These are phyloP conservation scores for Urtica urens DNA, from an alignment of 306 rosid genomes.

Conservation along the genomic window DNA sequence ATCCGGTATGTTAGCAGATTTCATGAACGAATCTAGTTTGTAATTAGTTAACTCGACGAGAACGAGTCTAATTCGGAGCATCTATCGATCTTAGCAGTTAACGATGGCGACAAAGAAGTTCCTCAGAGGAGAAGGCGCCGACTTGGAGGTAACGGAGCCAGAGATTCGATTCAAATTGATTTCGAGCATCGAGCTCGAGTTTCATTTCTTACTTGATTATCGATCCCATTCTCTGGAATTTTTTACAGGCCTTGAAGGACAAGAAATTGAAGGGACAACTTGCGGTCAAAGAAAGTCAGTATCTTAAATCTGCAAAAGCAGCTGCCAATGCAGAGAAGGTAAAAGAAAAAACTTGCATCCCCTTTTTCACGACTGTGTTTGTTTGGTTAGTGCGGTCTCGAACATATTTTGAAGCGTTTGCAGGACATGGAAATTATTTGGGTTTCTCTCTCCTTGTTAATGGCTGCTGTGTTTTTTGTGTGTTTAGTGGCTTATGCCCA, in stretches of 20 bases:
- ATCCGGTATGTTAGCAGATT: no score
- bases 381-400: no score
- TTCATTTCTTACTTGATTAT: not conserved
- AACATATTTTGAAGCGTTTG: no score
- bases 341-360: not conserved
- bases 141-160: slow-evolving; percentile 47
- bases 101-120: no score
- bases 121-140: slow-evolving; percentile 60
- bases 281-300: slow-evolving; percentile 39
- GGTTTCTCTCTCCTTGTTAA: no score
- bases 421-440: no score
- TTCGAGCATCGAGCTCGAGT: not conserved
- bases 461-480: not conserved
- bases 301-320: slow-evolving; percentile 55
- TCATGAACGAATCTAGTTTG: no score
- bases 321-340: slow-evolving; percentile 85
- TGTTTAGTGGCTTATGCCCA: slow-evolving; percentile 76
- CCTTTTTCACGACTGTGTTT: no score
- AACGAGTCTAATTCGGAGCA: no score
- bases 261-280: slow-evolving; percentile 72
- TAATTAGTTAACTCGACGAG: no score
- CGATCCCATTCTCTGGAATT: not conserved
- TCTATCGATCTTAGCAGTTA: no score
- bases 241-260: slow-evolving; percentile 52
- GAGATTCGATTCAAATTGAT: slow-evolving; percentile 1